Conservation (phyloP, 2,329 filamentous ascomycete species). For the Cytospora mali region DNA sequence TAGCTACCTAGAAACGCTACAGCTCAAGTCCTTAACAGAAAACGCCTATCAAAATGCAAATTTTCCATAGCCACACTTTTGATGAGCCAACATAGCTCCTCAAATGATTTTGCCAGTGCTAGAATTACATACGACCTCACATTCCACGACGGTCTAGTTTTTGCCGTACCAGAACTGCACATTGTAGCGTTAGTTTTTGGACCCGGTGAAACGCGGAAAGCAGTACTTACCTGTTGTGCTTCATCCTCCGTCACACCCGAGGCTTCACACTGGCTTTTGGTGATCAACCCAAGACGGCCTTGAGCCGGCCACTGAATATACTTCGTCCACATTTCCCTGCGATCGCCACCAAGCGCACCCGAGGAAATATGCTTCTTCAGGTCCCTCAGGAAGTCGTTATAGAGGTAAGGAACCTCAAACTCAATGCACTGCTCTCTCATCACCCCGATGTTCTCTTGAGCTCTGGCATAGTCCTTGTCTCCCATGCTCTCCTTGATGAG, state of each 20-base stretch:
- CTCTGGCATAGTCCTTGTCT: conserved; percentile 72
- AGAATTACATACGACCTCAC: neutral
- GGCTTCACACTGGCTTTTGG: conserved; percentile 60
- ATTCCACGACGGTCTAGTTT: neutral
- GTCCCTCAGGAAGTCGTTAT: conserved; percentile 71
- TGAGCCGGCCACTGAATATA: conserved; percentile 55
- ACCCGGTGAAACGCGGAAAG: neutral
- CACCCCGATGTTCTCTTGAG: conserved; percentile 73
- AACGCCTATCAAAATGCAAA: neutral
- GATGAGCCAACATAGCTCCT: neutral
- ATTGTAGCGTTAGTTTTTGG: neutral
- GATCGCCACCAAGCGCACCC: conserved; percentile 73
- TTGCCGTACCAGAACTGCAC: conserved; percentile 2
- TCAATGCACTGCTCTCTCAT: conserved; percentile 77
- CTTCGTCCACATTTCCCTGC: conserved; percentile 80
- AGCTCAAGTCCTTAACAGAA: neutral
- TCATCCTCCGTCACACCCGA: conserved; percentile 71
- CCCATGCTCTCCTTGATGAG: conserved; percentile 75
- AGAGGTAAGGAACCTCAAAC: conserved; percentile 74
- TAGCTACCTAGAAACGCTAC: neutral
- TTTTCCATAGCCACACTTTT: neutral
- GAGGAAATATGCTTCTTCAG: conserved; percentile 74
- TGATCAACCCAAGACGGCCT: conserved; percentile 70
- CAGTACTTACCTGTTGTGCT: conserved; percentile 58
- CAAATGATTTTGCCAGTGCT: neutral